Conservation (phyloP, 805 yeast species). For the Candida krabiensis region DNA sequence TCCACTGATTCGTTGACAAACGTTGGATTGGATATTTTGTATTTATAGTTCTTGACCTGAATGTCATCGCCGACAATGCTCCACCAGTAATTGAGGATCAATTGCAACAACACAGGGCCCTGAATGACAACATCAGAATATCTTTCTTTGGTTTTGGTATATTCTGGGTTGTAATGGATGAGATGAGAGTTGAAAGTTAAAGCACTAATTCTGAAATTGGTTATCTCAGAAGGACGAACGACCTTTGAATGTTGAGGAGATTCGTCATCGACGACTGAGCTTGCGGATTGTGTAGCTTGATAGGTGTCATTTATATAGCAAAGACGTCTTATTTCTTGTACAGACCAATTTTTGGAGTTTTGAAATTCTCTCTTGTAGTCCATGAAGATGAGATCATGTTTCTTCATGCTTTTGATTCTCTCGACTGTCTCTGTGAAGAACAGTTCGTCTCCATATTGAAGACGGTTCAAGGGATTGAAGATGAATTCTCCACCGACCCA, state of each 20-base stretch:
- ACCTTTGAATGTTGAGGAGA: conserved; percentile 26
- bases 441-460: conserved; percentile 39
- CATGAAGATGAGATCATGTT: conserved; percentile 45
- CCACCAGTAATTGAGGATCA: conserved; percentile 50
- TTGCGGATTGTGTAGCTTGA: background rate
- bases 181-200: conserved; percentile 81
- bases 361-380: conserved; percentile 51
- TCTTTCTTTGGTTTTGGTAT: conserved; percentile 54
- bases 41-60: conserved; percentile 37
- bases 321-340: conserved; percentile 57
- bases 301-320: conserved; percentile 54
- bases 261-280: background rate
- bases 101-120: conserved; percentile 75
- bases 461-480: conserved; percentile 33
- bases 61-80: conserved; percentile 6
- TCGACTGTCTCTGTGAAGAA: conserved; percentile 55
- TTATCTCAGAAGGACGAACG: conserved; percentile 39
- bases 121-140: conserved; percentile 67
- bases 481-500: conserved; percentile 75
- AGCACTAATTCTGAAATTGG: conserved; percentile 66
- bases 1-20: conserved; percentile 40
- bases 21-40: conserved; percentile 52
- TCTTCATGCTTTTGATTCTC: conserved; percentile 35
- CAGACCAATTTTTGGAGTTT: conserved; percentile 25
- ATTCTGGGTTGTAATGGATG: conserved; percentile 69